phyloP scores from a whole-genome alignment of 192 early-diverging fungal species.

The Phlyctochytrium planicorne region DNA sequence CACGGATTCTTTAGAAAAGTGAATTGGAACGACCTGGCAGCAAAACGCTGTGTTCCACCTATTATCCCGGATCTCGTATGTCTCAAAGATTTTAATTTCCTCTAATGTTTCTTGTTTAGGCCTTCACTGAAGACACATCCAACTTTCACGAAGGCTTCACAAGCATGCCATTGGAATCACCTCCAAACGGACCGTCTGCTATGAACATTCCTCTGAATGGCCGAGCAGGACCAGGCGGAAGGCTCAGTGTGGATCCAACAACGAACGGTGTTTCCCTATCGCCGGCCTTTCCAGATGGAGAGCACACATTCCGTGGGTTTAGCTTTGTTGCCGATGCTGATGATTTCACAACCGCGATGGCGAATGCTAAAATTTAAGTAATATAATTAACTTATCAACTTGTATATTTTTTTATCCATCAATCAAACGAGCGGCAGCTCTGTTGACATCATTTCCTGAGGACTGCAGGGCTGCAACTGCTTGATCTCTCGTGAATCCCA shows the following conservation, averaged over 20 bases:
- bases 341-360: too few species aligned
- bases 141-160: constrained; percentile 85
- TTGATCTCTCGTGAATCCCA: constrained; percentile 28
- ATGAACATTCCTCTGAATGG: neutral
- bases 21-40: constrained; percentile 54
- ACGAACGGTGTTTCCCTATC: too few species aligned
- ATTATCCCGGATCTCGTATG: constrained; percentile 50
- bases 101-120: constrained; percentile 23
- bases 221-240: neutral
- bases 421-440: constrained; percentile 19
- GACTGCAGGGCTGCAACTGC: constrained; percentile 16
- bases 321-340: constrained; percentile 42
- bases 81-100: neutral
- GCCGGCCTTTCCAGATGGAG: neutral
- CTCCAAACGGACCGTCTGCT: constrained; percentile 32
- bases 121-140: constrained; percentile 64
- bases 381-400: neutral
- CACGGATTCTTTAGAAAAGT: constrained; percentile 68
- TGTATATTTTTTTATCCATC: neutral
- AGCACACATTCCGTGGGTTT: constrained; percentile 34
- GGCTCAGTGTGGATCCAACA: too few species aligned
- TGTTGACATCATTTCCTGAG: constrained; percentile 18
- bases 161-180: constrained; percentile 45
- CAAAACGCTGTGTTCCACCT: constrained; percentile 31
- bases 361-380: too few species aligned